A percentile compares a stretch with the other conserved stretches of the same genome.
Evolutionary conservation across 2,329 filamentous ascomycete species (phyloP).

Genomic region (Trichoderma afroharzianum): DNA sequence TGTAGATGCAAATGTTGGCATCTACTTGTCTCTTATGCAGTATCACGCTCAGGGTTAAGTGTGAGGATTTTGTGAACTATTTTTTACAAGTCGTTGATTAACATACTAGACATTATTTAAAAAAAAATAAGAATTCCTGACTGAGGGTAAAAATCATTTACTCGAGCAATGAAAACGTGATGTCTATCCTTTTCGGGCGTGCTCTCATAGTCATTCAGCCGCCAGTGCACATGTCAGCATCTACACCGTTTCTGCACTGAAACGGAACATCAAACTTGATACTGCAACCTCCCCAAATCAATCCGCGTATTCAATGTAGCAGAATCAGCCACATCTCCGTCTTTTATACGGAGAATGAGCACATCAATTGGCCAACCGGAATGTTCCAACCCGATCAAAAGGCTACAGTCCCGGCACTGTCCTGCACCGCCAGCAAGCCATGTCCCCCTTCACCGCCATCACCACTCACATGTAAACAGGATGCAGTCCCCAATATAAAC

Average conservation of each 20-base stretch:
- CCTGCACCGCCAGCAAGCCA: neutral
- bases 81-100: fast-evolving
- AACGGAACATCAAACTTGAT: neutral
- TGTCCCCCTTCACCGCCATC: constrained; percentile 1
- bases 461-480: neutral
- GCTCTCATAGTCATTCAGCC: neutral
- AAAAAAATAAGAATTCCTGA: neutral
- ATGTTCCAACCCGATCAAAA: neutral
- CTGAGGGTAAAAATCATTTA: neutral
- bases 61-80: fast-evolving
- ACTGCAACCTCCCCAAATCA: neutral
- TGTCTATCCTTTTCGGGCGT: neutral
- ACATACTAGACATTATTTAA: neutral
- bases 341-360: neutral
- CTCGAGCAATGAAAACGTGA: neutral
- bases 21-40: neutral
- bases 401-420: neutral
- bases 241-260: neutral
- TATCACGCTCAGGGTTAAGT: neutral
- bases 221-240: neutral
- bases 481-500: neutral
- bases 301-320: neutral
- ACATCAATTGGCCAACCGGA: neutral
- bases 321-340: neutral
- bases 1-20: neutral